Percentiles rank a stretch among this genome's conserved stretches.
Conservation (phyloP, 352 stramenopile species). For the Hyaloperonospora arabidopsidis region DNA sequence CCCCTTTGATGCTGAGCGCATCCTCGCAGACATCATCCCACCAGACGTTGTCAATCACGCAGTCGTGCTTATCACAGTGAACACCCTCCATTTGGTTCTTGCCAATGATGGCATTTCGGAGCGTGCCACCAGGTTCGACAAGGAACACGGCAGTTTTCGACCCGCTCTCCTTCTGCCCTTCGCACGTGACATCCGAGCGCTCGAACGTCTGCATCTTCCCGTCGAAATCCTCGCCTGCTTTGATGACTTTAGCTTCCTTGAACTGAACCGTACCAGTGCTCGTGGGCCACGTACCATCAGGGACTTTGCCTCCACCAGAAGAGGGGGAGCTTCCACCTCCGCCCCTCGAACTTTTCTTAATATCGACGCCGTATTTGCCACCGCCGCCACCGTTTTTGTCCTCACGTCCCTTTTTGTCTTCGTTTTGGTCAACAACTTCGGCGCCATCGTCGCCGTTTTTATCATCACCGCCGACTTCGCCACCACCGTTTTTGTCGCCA, state of each 20-base stretch:
- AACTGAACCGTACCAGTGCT: conserved; percentile 26
- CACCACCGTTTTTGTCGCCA: too few species aligned
- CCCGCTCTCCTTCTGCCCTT: conserved; percentile 26
- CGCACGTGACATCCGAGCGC: conserved; percentile 34
- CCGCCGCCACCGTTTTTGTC: too few species aligned
- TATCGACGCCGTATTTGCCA: too few species aligned
- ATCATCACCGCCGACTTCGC: too few species aligned
- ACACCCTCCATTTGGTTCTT: conserved; percentile 12
- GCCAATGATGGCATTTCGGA: conserved; percentile 60
- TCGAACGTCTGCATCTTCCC: conserved; percentile 32
- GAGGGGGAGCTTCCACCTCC: too few species aligned
- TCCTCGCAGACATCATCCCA: conserved; percentile 31
- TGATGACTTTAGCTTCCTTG: conserved; percentile 25
- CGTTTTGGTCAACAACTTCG: too few species aligned
- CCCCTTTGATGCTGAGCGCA: conserved; percentile 36
- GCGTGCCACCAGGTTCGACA: conserved; percentile 31
- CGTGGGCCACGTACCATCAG: conserved; percentile 23
- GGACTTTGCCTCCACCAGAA: conserved; percentile 6
- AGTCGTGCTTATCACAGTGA: conserved; percentile 3
- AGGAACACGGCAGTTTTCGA: conserved; percentile 30
- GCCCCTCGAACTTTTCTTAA: too few species aligned
- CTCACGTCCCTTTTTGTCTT: too few species aligned
- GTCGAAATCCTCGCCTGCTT: conserved; percentile 37
- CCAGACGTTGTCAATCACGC: conserved; percentile 23
- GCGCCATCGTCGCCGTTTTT: too few species aligned